Evolutionary conservation across 345 rosid genomes (phyloP).

Genomic region (Salix exigua): DNA sequence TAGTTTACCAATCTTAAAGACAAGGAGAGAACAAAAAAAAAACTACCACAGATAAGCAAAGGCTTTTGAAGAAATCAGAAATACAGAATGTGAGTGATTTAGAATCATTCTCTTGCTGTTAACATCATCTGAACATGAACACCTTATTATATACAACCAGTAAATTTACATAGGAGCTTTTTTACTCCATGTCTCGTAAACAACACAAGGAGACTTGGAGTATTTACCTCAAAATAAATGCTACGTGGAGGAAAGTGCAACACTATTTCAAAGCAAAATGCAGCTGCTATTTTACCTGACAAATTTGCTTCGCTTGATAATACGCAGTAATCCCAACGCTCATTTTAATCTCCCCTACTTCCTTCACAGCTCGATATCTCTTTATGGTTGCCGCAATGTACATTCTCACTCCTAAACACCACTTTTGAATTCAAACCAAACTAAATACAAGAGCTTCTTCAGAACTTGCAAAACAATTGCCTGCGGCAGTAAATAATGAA

Average conservation of each 20-base stretch:
- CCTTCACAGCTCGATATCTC: conserved; percentile 72
- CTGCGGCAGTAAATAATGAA: conserved; percentile 27
- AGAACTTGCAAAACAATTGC: conserved; percentile 20
- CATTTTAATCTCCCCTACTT: conserved; percentile 78
- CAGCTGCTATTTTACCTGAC: conserved; percentile 51
- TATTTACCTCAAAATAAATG: too few species aligned
- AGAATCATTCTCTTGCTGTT: too few species aligned
- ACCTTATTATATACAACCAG: too few species aligned
- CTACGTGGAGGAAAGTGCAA: neutral
- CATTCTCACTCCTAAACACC: conserved; percentile 65
- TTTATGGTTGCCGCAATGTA: conserved; percentile 60
- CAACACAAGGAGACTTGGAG: too few species aligned
- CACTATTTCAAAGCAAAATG: neutral
- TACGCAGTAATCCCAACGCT: conserved; percentile 58
- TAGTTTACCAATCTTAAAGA: neutral
- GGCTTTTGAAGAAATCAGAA: too few species aligned
- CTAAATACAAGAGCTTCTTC: conserved; percentile 21
- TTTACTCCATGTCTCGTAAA: too few species aligned
- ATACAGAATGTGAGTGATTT: too few species aligned
- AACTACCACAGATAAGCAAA: neutral
- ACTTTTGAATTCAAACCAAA: conserved; percentile 15
- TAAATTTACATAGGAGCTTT: too few species aligned
- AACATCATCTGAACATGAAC: too few species aligned
- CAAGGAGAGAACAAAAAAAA: neutral
- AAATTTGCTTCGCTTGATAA: conserved; percentile 79